phyloP scores from a whole-genome alignment of 1,284 basidiomycete genomes.

The Rhodotorula sp. region DNA sequence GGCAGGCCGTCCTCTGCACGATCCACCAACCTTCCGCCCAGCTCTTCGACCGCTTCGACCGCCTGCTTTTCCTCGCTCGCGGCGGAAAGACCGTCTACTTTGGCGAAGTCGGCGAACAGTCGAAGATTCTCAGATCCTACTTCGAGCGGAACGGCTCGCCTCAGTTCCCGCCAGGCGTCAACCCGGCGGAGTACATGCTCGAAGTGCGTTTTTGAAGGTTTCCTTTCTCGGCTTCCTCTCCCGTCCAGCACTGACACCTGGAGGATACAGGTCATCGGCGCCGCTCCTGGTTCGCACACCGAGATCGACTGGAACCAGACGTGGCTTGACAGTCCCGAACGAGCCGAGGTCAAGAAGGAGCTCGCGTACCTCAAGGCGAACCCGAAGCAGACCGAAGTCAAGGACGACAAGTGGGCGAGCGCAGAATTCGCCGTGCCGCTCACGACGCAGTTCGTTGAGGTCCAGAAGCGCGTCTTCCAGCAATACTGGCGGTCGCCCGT shows the following conservation, averaged over 20 bases:
- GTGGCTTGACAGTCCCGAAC: constrained; percentile 58
- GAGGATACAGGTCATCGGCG: constrained; percentile 63
- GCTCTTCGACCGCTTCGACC: constrained; percentile 63
- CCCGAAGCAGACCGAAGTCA: constrained; percentile 14
- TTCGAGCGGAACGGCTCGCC: constrained; percentile 56
- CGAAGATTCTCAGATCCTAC: constrained; percentile 54
- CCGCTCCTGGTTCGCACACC: constrained; percentile 62
- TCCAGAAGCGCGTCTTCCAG: constrained; percentile 58
- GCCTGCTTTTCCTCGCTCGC: constrained; percentile 54
- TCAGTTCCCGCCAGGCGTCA: constrained; percentile 53
- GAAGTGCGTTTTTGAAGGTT: constrained; percentile 25
- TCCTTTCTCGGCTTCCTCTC: neutral
- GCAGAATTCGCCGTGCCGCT: constrained; percentile 60
- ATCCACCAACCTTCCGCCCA: constrained; percentile 69
- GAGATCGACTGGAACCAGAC: constrained; percentile 75
- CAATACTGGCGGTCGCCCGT: constrained; percentile 61
- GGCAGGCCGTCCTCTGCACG: constrained; percentile 62
- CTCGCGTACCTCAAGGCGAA: constrained; percentile 51
- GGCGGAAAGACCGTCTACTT: constrained; percentile 57
- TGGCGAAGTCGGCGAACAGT: constrained; percentile 57
- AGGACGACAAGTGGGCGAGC: constrained; percentile 41
- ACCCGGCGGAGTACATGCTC: constrained; percentile 53
- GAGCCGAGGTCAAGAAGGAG: constrained; percentile 49
- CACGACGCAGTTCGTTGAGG: constrained; percentile 56
- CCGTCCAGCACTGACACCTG: neutral